Conservation (phyloP, 1,139 yeast species). For the Debaryomyces nepalensis region DNA sequence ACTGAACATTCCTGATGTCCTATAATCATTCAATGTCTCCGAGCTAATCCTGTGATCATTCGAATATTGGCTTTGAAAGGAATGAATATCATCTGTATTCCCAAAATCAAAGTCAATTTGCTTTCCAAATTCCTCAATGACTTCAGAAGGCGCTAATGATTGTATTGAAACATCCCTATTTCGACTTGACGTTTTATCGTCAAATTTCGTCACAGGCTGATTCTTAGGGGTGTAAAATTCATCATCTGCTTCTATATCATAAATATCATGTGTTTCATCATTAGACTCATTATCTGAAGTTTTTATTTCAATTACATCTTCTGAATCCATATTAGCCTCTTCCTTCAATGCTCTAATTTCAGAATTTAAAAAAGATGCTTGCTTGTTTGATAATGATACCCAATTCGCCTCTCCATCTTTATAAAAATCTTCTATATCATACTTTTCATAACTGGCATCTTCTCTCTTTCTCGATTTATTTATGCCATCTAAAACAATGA, state of each 20-base stretch:
- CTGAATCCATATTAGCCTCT: conserved; percentile 22
- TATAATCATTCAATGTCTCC: not conserved
- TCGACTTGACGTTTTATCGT: conserved; percentile 13
- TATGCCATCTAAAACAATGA: conserved; percentile 18
- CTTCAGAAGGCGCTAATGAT: conserved; percentile 37
- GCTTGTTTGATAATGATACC: conserved; percentile 34
- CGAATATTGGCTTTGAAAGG: not conserved
- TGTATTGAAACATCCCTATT: conserved; percentile 26
- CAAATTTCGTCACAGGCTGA: conserved; percentile 10
- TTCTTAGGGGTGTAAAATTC: conserved; percentile 4
- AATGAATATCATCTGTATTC: not conserved
- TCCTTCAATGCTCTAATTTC: conserved; percentile 28
- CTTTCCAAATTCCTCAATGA: conserved; percentile 35
- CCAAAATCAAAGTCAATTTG: conserved; percentile 29
- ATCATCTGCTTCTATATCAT: conserved; percentile 8
- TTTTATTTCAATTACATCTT: conserved; percentile 20
- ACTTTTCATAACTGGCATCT: not conserved
- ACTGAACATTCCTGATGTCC: conserved; percentile 16
- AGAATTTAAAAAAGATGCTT: conserved; percentile 25
- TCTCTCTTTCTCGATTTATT: not conserved
- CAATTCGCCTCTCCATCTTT: conserved; percentile 44
- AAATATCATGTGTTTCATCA: not conserved
- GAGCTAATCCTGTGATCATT: not conserved
- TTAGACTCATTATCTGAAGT: conserved; percentile 5
- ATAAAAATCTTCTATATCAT: conserved; percentile 23